These are phyloP conservation scores for Annulohypoxylon nitens DNA, from an alignment of 495 filamentous ascomycete genomes.

Conservation along the genomic window DNA sequence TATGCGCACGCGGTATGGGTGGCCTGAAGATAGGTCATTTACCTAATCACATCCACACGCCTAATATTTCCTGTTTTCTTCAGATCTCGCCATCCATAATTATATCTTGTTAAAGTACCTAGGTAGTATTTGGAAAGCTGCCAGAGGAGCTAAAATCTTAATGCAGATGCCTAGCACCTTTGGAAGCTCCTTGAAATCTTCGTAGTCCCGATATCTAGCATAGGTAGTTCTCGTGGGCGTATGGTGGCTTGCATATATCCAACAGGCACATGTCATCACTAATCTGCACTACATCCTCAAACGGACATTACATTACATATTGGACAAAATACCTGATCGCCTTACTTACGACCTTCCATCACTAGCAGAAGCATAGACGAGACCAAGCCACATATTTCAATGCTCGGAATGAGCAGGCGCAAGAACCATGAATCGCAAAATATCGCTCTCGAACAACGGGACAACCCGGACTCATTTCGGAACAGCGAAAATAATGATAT, in stretches of 20 bases:
- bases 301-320: conserved; percentile 1
- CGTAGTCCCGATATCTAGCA: neutral
- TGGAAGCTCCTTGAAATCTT: neutral
- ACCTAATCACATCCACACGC: no score
- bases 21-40: no score
- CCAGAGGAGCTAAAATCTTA: neutral
- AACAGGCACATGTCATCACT: neutral
- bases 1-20: no score
- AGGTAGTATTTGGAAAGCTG: neutral
- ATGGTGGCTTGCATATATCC: conserved; percentile 13
- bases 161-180: neutral
- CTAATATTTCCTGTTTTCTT: no score
- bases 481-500: conserved; percentile 27
- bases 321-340: neutral
- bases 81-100: no score
- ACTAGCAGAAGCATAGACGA: neutral
- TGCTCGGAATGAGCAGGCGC: neutral
- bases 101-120: neutral
- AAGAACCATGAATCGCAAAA: neutral
- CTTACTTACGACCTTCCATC: neutral
- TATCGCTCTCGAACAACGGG: neutral
- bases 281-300: neutral
- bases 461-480: neutral
- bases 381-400: neutral
- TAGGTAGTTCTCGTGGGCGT: neutral